Base-by-base conservation (phyloP, 805 yeast genomes). In the Brettanomyces anomalus region DNA sequence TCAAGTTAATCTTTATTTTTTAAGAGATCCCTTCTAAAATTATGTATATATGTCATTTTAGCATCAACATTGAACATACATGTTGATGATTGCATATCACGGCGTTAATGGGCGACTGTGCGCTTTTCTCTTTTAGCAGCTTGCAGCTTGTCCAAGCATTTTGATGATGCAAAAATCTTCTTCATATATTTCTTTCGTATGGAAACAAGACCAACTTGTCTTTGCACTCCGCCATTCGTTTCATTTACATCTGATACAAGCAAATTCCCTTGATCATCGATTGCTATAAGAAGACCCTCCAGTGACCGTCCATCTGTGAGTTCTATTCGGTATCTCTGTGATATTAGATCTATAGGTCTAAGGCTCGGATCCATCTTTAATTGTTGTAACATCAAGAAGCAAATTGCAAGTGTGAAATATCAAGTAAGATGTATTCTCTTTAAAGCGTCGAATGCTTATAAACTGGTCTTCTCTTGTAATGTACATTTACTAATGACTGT, bases 141-240 rank as follows among this genome's bases (percentile, higher is more conserved):
- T 28, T 30, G 16, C 15, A 46, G 45, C 34, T 44, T 46, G 5
- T 43, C 33, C 44, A 49, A 56, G 28, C 59, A 62, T 8, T 33
- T 38, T 47, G 46, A 40, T 6, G 55, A 48, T 11, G 67, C 49
- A 20, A 49, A 54, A 2, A 64, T 54, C 17, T 56, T 53, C 3
- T 44, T 40, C 3, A 75, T 67, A 4, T 74, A 60, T 1, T 50
- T 48, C 41, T 63, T 58, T 1, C 78, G 79, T 3, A 76, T 67
- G 49, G 80, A 74, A n/a, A 76, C 77, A 8, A 76, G 54, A 0
- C 81, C 81, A 34, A 75, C 50, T 37, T 65, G 66, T 47, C 81
- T 60, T 21, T 46, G 41, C 14, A 48, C 47, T 15, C 40, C 37
- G 13, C 48, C 52, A 14, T 46, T 46, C 1, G 40, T 34, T 26